Conservation (phyloP, 1,139 yeast species). For the Zygoascus sp. region DNA sequence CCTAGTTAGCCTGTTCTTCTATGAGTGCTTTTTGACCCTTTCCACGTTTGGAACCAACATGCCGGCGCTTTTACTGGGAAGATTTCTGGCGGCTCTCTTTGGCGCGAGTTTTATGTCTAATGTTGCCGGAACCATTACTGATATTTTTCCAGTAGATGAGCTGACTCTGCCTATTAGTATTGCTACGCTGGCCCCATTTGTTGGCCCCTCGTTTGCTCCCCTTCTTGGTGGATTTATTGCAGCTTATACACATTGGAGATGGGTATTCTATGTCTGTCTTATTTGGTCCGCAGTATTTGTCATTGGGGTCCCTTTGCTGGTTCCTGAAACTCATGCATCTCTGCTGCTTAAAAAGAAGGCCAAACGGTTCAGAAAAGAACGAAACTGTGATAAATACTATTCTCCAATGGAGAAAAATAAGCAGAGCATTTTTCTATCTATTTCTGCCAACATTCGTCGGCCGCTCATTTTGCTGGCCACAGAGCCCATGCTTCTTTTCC, state of each 20-base stretch:
- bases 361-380: conserved; percentile 49
- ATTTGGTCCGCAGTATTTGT: conserved; percentile 63
- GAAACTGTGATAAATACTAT: conserved; percentile 50
- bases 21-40: conserved; percentile 58
- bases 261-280: conserved; percentile 61
- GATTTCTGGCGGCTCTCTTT: conserved; percentile 64
- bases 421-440: not conserved
- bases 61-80: conserved; percentile 57
- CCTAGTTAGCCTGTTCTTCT: conserved; percentile 51
- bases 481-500: conserved; percentile 59
- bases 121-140: conserved; percentile 74
- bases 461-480: conserved; percentile 51
- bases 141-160: conserved; percentile 52
- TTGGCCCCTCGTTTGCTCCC: conserved; percentile 76
- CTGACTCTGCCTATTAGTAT: conserved; percentile 68
- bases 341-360: conserved; percentile 58
- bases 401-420: conserved; percentile 45
- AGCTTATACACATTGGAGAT: conserved; percentile 48
- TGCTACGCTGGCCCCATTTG: conserved; percentile 66
- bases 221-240: conserved; percentile 62
- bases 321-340: conserved; percentile 75
- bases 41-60: conserved; percentile 63
- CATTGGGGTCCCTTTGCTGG: conserved; percentile 47
- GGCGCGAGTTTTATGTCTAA: conserved; percentile 68
- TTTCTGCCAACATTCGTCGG: conserved; percentile 31